Evolutionary conservation across 2,329 filamentous ascomycete genomes (phyloP), one percentile per base, ranked within the genome.

Genomic region (Aspergillus brunneoviolaceus): DNA sequence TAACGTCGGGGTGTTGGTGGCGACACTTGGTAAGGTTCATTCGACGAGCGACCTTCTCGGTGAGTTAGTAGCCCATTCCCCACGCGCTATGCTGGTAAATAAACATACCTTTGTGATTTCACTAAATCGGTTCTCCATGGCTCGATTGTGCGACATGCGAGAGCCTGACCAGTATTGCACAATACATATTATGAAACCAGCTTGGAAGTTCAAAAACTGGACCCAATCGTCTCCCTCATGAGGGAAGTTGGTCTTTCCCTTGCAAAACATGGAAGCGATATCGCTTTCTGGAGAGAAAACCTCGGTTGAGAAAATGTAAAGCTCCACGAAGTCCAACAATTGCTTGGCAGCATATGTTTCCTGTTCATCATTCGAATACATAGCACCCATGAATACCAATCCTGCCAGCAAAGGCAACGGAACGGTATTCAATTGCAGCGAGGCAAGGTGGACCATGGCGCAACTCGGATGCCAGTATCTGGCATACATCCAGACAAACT

Each of bases 81-180:
- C 23, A 58, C 25, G 47, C 29, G 1, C 5, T 4, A 31, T 1
- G 3, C 2, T 12, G 14, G 11, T 29, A 9, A 29, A 29, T 4
- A 31, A 16, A 65, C 66, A 57, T 67, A 78, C 77, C 65, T 77
- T 77, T 49, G 80, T 67, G 12, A 80, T 67, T 54, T 77, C 73
- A 55, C 73, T 73, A 54, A 80, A 79, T n/a, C 77, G 73, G 48
- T 67, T 73, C 62, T 80, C 78, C 72, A 80, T 76, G 3, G 72
- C 76, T 7, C 79, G 72, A 62, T 75, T 76, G 33, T 74, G 73
- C 3, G 77, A 72, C 5, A 70, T 60, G 5, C 65, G 71, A 54
- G 68, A 74, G 5, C 79, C 79, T 4, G 75, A 73, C 79, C 79
- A 80, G 60, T 80, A 80, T 58, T 81, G 79, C 1, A 72, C 69